These are phyloP conservation scores for Neodidymelliopsis sp. DNA, from an alignment of 2,329 filamentous ascomycete species.

Conservation along the genomic window DNA sequence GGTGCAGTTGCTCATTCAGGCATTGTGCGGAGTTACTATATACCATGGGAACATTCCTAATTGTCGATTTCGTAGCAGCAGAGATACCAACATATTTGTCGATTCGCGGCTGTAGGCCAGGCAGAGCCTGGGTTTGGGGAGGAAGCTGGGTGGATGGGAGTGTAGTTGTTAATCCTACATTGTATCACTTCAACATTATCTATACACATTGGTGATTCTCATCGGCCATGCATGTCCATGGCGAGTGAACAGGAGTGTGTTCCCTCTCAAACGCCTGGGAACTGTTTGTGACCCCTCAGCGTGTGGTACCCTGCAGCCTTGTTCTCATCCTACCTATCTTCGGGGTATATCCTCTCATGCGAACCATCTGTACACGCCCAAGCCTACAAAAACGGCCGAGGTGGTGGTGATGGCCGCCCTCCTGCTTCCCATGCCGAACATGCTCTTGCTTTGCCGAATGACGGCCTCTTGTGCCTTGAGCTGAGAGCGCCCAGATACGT, in stretches of 20 bases:
- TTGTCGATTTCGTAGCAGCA: constrained; percentile 16
- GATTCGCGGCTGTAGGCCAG: not conserved
- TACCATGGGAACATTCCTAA: constrained; percentile 23
- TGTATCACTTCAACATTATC: not conserved
- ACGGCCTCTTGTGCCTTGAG: constrained; percentile 50
- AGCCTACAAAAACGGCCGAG: constrained; percentile 50
- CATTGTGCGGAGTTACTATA: constrained; percentile 35
- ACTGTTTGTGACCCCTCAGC: too few species aligned
- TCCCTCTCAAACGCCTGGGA: too few species aligned
- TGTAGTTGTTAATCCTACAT: not conserved
- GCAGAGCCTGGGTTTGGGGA: not conserved
- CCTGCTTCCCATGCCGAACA: constrained; percentile 52
- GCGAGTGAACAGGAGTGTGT: too few species aligned
- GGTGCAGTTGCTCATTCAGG: constrained; percentile 33
- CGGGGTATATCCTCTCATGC: constrained; percentile 22
- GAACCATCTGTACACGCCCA: constrained; percentile 55
- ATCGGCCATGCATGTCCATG: too few species aligned
- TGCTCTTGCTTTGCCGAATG: constrained; percentile 51
- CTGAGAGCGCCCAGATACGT: constrained; percentile 55
- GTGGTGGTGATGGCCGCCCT: constrained; percentile 51
- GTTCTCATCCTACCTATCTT: not conserved
- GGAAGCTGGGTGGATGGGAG: not conserved
- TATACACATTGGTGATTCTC: too few species aligned
- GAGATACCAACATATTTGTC: constrained; percentile 24
- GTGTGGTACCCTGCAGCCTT: not conserved